Percentiles rank a stretch among this genome's conserved stretches.
Conservation (phyloP, 306 rosid genomes). For the Benincasa hispida region DNA sequence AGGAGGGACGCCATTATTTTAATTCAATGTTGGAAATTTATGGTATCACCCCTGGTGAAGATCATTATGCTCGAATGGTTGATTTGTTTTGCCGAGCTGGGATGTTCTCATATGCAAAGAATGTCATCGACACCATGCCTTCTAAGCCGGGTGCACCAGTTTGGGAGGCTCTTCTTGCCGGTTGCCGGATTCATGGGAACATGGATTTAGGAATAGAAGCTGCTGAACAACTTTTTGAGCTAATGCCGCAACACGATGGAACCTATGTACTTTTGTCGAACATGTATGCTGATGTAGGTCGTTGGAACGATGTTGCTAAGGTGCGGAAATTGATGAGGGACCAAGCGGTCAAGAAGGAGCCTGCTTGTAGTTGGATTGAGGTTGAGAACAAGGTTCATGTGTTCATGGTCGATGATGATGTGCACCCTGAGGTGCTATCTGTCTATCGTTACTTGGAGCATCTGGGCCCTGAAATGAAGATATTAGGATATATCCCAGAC, state of each 20-base stretch:
- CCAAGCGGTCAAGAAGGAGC: constrained; percentile 13
- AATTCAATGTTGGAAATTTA: background rate
- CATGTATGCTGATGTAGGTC: background rate
- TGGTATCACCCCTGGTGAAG: constrained; percentile 6
- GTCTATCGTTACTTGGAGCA: background rate
- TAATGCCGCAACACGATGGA: constrained; percentile 11
- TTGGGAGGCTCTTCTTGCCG: constrained; percentile 2
- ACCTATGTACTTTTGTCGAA: constrained; percentile 1
- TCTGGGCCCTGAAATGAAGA: constrained; percentile 6
- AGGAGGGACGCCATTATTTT: constrained; percentile 10
- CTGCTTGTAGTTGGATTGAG: constrained; percentile 4
- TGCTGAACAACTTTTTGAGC: constrained; percentile 11
- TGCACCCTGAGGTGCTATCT: constrained; percentile 3
- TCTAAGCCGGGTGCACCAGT: constrained; percentile 1
- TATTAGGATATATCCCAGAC: constrained; percentile 12
- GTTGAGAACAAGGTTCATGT: background rate
- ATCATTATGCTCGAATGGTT: background rate
- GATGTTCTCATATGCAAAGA: constrained; percentile 8
- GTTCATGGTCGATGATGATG: constrained; percentile 13
- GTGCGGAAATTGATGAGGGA: constrained; percentile 19
- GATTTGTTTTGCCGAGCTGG: constrained; percentile 2
- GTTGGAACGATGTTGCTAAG: constrained; percentile 10
- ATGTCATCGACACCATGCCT: constrained; percentile 9
- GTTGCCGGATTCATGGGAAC: constrained; percentile 11
- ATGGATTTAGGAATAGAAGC: constrained; percentile 13